Evolutionary conservation across 164 flowering plant genomes (phyloP).

Genomic region (Liriodendron chinense): DNA sequence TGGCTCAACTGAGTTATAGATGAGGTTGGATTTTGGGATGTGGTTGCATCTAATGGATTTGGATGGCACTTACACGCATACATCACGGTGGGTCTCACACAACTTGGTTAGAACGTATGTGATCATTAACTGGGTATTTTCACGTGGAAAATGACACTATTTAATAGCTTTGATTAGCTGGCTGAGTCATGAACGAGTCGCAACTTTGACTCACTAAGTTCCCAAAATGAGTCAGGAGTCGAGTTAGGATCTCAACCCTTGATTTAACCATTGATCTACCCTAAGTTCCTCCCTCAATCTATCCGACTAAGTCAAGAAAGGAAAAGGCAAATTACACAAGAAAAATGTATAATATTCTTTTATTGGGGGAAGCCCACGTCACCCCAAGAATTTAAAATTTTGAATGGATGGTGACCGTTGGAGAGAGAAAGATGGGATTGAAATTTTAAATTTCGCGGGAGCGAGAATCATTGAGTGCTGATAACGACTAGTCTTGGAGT

Average conservation of each 20-base stretch:
- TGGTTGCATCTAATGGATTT: no score
- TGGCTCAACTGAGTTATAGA: no score
- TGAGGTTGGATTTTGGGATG: no score
- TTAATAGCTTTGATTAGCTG: no score
- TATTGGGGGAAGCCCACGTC: slow-evolving; percentile 10
- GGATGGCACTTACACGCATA: no score
- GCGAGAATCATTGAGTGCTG: slow-evolving; percentile 6
- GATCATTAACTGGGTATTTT: no score
- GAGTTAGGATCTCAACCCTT: background rate
- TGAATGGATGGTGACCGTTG: slow-evolving; percentile 19
- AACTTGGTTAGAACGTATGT: no score
- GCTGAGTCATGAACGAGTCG: no score
- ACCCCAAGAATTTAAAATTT: slow-evolving; percentile 17
- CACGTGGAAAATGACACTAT: no score
- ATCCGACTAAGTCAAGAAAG: slow-evolving; percentile 8
- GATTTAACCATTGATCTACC: slow-evolving; percentile 1
- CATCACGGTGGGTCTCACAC: no score
- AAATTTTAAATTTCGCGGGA: slow-evolving; percentile 4
- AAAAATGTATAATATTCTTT: background rate
- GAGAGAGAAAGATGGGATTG: slow-evolving; percentile 3
- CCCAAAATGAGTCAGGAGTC: no score
- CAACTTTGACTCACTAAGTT: no score
- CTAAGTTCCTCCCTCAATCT: slow-evolving; percentile 5
- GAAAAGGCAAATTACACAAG: slow-evolving; percentile 4
- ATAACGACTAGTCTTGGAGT: slow-evolving; percentile 17